Evolutionary conservation across 805 yeast genomes (phyloP), one percentile per base, ranked within the genome.

Genomic region (Pichia thaimueangensis): DNA sequence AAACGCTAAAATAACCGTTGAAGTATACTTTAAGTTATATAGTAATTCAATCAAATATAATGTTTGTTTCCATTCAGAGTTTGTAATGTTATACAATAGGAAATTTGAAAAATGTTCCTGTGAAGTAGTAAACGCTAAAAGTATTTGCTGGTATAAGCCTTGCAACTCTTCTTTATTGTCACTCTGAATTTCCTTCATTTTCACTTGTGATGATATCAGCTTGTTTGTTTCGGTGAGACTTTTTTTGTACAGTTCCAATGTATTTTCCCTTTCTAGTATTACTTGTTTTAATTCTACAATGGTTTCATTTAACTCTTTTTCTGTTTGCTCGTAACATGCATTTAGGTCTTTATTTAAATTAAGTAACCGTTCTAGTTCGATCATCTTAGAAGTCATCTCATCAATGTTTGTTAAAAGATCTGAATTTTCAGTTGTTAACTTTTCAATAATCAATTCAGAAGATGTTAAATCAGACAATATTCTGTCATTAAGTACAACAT

Each of bases 341-440:
- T n/a, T 33, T 13, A 34, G 13, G 4, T 40, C 38, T 17, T 27
- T 34, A 19, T 40, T 33, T 13, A 33, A 22, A 3, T 22, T 19
- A 19, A 33, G 16, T 12, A 33, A 7, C 12, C 21, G 29, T 34
- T 33, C 37, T 17, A 40, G 12, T 12, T 20, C 29, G 4, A n/a
- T 7, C 16, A 36, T 27, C n/a, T 36, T 27, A 7, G 16, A 15
- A 16, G 12, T 28, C 24, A 39, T 21, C 6, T 31, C 13, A 12
- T 40, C 34, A 11, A 40, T 16, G 16, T 33, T 21, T 2, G 21
- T 9, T n/a, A 34, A 16, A 13, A 40, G 35, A 1, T 13, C 22
- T 20, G 33, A 22, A 12, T 67, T 73, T 37, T 65, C 35, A 13
- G 29, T 13, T n/a, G 37, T 34, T 22, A 38, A 21, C 15, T 43